phyloP scores from a whole-genome alignment of 768 basidiomycete species.

The Guyanaporus albipodus region DNA sequence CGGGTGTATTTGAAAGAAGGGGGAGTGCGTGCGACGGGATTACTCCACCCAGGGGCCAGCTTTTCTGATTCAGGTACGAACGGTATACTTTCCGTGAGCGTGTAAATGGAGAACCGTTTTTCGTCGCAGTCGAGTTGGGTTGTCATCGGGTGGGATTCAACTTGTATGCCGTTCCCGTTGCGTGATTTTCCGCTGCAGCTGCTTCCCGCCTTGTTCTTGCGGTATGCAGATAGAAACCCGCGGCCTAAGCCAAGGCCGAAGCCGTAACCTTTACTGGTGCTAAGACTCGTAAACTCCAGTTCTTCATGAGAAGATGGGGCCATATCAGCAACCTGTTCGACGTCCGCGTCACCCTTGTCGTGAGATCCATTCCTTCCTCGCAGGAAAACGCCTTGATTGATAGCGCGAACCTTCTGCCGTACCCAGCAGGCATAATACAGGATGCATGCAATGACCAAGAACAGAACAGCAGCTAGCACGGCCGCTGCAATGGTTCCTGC shows the following conservation, averaged over 20 bases:
- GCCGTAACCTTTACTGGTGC: slow-evolving; percentile 33
- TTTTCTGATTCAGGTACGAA: slow-evolving; percentile 31
- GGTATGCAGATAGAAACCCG: slow-evolving; percentile 22
- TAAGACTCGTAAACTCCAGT: slow-evolving; percentile 25
- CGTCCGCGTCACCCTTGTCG: slow-evolving; percentile 3
- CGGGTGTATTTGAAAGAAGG: slow-evolving; percentile 11
- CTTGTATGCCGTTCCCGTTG: slow-evolving; percentile 4
- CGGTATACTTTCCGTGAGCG: slow-evolving; percentile 18
- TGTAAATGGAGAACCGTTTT: slow-evolving; percentile 26
- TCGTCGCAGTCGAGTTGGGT: slow-evolving; percentile 24
- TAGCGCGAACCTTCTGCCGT: slow-evolving; percentile 42
- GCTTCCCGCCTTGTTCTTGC: slow-evolving; percentile 23
- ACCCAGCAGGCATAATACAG: slow-evolving; percentile 45
- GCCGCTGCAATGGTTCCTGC: slow-evolving; percentile 66
- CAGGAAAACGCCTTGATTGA: slow-evolving; percentile 3
- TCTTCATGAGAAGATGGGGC: slow-evolving; percentile 20
- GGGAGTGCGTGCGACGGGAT: slow-evolving; percentile 19
- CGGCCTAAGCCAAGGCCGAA: slow-evolving; percentile 32
- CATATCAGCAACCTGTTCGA: slow-evolving; percentile 8
- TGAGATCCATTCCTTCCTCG: background rate
- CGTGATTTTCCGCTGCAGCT: slow-evolving; percentile 17
- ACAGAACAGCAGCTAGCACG: slow-evolving; percentile 52
- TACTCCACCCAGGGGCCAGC: slow-evolving; percentile 30
- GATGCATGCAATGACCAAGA: slow-evolving; percentile 41
- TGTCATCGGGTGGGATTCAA: slow-evolving; percentile 23